phyloP scores from a whole-genome alignment of 106 monocot genomes.

The Allium fistulosum region DNA sequence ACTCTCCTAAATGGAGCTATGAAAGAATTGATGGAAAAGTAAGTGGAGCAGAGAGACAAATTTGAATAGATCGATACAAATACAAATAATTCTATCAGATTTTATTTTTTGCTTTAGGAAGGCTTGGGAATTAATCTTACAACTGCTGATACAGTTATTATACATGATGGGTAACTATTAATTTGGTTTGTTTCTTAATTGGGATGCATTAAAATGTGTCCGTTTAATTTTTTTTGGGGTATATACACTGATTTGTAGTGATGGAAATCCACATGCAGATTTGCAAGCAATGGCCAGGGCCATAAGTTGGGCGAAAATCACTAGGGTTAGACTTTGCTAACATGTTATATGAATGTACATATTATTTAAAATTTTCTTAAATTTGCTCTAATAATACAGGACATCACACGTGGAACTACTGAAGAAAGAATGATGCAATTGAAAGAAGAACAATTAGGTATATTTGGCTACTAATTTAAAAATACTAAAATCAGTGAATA shows the following conservation, averaged over 20 bases:
- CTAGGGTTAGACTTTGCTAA: slow-evolving; percentile 45
- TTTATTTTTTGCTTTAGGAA: slow-evolving; percentile 94
- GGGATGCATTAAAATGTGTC: slow-evolving; percentile 1
- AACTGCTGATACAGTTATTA: slow-evolving; percentile 98
- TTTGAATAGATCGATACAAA: slow-evolving; percentile 97
- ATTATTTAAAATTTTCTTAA: too few species aligned
- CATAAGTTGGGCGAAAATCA: slow-evolving; percentile 88
- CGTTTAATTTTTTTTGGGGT: too few species aligned
- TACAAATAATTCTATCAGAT: slow-evolving; percentile 82
- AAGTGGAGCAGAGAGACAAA: slow-evolving; percentile 90
- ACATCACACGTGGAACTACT: slow-evolving; percentile 86
- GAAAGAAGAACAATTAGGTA: slow-evolving; percentile 83
- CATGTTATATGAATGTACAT: too few species aligned
- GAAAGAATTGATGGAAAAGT: slow-evolving; percentile 96
- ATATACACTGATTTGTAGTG: slow-evolving; percentile 27
- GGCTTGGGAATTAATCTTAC: slow-evolving; percentile 98
- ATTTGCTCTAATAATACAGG: slow-evolving; percentile 22
- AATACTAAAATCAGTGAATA: too few species aligned
- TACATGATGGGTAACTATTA: slow-evolving; percentile 81
- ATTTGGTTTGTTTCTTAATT: slow-evolving; percentile 2
- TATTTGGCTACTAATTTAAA: too few species aligned
- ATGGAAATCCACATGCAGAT: slow-evolving; percentile 99
- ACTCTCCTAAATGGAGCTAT: slow-evolving; percentile 65
- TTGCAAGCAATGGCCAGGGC: slow-evolving; percentile 99
- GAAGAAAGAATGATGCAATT: slow-evolving; percentile 99